Evolutionary conservation across 1,139 yeast species (phyloP).

Genomic region (Saccharomyces uvarum): DNA sequence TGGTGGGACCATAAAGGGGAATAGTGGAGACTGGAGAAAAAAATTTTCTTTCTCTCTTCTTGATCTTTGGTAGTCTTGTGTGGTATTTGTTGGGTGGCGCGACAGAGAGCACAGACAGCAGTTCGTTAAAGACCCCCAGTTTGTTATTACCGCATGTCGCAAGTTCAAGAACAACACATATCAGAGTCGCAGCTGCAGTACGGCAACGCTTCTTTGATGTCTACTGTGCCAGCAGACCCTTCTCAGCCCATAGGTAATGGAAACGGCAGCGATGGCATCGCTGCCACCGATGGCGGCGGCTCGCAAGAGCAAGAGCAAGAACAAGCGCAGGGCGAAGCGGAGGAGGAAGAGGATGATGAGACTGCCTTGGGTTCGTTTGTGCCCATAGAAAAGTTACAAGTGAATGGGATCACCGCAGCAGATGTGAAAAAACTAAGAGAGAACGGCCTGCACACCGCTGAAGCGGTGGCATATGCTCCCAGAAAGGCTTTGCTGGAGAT

Average conservation of each 20-base stretch:
- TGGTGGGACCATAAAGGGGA: slow-evolving; percentile 1
- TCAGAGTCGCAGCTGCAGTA: slow-evolving; percentile 11
- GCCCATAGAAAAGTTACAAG: slow-evolving; percentile 41
- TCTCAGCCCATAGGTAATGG: slow-evolving; percentile 3
- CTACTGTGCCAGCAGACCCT: slow-evolving; percentile 13
- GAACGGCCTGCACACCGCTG: slow-evolving; percentile 84
- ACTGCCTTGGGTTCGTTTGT: slow-evolving; percentile 36
- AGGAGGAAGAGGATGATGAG: slow-evolving; percentile 38
- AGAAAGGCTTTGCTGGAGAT: slow-evolving; percentile 67
- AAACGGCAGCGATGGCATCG: slow-evolving; percentile 1
- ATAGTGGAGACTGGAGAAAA: background rate
- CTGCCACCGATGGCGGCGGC: slow-evolving; percentile 9
- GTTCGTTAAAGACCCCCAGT: background rate
- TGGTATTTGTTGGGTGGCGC: background rate
- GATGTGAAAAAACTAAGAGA: slow-evolving; percentile 78
- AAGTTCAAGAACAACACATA: slow-evolving; percentile 15
- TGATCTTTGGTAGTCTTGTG: background rate
- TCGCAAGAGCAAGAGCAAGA: slow-evolving; percentile 10
- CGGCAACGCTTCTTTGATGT: slow-evolving; percentile 11
- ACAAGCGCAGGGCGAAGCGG: slow-evolving; percentile 13
- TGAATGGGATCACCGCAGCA: slow-evolving; percentile 75
- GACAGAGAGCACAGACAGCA: background rate
- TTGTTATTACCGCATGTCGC: slow-evolving; percentile 6
- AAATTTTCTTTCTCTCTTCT: background rate
- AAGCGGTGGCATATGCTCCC: slow-evolving; percentile 86